A percentile compares a stretch with the other conserved stretches of the same genome.
phyloP scores from a whole-genome alignment of 495 filamentous ascomycete species.

The Oidiodendron maius region DNA sequence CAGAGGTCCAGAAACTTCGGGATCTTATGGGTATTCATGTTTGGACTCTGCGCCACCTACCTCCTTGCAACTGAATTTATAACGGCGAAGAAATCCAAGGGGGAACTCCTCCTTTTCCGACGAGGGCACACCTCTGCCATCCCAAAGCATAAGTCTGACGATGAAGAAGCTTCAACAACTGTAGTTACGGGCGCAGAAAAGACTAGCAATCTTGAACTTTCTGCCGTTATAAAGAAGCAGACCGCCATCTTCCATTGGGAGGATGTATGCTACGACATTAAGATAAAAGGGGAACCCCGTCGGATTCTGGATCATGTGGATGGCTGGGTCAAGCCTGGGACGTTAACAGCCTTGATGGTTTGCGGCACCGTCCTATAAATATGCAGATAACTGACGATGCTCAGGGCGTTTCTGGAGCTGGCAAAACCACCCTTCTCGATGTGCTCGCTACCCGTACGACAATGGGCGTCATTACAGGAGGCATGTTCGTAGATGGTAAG shows the following conservation, averaged over 20 bases:
- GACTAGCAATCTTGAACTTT: no score
- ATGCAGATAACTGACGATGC: no score
- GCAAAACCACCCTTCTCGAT: conserved; percentile 66
- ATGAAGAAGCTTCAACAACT: no score
- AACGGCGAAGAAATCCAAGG: background rate
- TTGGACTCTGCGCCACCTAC: background rate
- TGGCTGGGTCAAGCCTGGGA: conserved; percentile 86
- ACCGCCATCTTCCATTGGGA: no score
- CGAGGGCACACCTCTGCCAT: background rate
- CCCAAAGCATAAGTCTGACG: background rate
- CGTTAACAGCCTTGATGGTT: conserved; percentile 63
- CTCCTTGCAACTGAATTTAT: background rate
- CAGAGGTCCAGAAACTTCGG: no score
- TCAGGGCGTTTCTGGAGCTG: conserved; percentile 57
- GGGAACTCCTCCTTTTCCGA: conserved; percentile 20
- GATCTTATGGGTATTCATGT: no score
- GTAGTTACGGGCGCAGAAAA: no score
- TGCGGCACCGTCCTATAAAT: no score
- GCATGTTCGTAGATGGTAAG: conserved; percentile 77
- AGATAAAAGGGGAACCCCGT: conserved; percentile 59
- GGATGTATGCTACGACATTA: conserved; percentile 1
- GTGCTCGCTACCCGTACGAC: conserved; percentile 69
- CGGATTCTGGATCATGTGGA: conserved; percentile 82
- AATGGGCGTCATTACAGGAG: conserved; percentile 78
- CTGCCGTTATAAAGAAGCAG: no score